phyloP scores from a whole-genome alignment of 1,284 basidiomycete genomes.

The Cystobasidium pallidum region DNA sequence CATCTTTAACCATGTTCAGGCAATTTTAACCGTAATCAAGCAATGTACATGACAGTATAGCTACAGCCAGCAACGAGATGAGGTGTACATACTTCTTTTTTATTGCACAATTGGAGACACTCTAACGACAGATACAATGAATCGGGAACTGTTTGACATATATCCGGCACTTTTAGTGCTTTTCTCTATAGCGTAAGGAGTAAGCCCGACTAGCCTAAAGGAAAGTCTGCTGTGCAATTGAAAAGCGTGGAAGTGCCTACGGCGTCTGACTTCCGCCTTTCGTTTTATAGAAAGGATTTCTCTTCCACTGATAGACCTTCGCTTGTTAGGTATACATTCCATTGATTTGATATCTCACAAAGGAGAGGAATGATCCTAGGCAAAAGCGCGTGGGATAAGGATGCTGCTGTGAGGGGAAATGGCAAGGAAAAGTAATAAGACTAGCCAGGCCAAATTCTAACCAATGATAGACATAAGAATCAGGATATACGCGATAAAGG shows the following conservation, averaged over 20 bases:
- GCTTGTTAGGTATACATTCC: conserved; percentile 30
- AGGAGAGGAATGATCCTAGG: conserved; percentile 19
- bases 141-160: neutral
- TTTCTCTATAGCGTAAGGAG: conserved; percentile 26
- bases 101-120: neutral
- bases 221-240: conserved; percentile 19
- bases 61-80: no score
- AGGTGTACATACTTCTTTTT: no score
- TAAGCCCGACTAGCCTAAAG: neutral
- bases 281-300: conserved; percentile 15
- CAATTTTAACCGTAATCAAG: no score
- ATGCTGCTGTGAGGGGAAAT: neutral
- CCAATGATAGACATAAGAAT: no score
- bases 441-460: no score
- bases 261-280: conserved; percentile 37
- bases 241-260: conserved; percentile 37
- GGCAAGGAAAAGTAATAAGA: conserved; percentile 5
- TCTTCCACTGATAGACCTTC: conserved; percentile 33
- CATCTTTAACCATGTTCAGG: no score
- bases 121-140: neutral
- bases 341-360: conserved; percentile 6
- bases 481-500: no score
- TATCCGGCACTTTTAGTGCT: conserved; percentile 34
- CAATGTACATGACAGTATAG: no score
- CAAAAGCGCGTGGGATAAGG: conserved; percentile 27